Evolutionary conservation across 441 rosid species (phyloP), one percentile per base, ranked within the genome.

Genomic region (Breynia disticha): DNA sequence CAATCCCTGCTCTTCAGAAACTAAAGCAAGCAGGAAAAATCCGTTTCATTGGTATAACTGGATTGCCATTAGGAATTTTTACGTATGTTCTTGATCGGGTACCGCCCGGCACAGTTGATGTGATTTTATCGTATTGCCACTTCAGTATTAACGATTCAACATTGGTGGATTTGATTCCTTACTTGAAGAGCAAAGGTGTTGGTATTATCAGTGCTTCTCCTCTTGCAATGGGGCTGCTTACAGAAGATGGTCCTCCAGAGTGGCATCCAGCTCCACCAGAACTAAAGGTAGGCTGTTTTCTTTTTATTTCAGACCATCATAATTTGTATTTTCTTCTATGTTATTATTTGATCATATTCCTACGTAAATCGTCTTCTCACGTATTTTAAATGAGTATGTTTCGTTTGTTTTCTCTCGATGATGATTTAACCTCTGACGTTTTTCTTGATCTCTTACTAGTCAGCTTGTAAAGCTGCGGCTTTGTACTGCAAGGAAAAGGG

Each of bases 251-350:
- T 55, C 95, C 95, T 28, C 99, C 99, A 12, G 93, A 81, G 64
- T 86, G 99, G 89, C 99, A 93, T 71, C 97, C 98, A 19, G 97
- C 97, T 54, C 73, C 95, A 12, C 72, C 79, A 19, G 95, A 93
- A 62, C 71, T 93, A 56, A 86, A 86, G 87, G 97, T 84, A 41
- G 56, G 62, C 41, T 16, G 48, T 62, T 42, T 60, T 45, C 54
- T 39, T 60, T 16, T 22, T 44, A 0, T 52, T 6, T 54, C 62
- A 15, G 44, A 16, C 5, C 20, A 22, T 16, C 8, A 48, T 10
- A 12, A 24, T 24, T 7, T 13, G 14, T 32, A 15, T 43, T 45
- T 19, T 21, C 50, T 37, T 32, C 9, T 24, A 16, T 62, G 11
- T 28, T 50, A 11, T 46, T 22, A 14, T 14, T 22, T 15, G 2